Evolutionary conservation across 768 basidiomycete genomes (phyloP), one percentile per base, ranked within the genome.

Genomic region (Auricularia sp.): DNA sequence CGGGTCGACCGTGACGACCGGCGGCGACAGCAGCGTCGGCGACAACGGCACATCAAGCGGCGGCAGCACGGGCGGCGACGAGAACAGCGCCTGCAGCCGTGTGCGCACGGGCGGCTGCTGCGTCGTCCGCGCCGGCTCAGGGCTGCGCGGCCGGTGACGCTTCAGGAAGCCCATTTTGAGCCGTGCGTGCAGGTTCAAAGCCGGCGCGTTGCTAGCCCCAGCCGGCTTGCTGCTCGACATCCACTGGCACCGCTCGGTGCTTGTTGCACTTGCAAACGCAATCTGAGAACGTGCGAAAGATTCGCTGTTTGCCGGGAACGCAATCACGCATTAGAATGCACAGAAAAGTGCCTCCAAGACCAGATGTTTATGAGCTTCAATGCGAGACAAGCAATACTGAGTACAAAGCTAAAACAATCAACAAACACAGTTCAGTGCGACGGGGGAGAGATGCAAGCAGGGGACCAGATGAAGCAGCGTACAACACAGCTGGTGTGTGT

Each of bases 71-170:
- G 68, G 35, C 51, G 73, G 62, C 39, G 66, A 71, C 6, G 83
- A 82, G 66, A 86, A 78, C 36, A 85, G 71, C 11, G 79, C 77
- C 62, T 85, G 84, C 36, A 85, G 68, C 56, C 83, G 80, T 36
- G 83, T 75, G 36, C 84, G 69, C 33, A 84, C 77, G 58, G 59
- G 58, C 59, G 42, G 60, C 60, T 43, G 44, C 16, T n/a, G 35
- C 11, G 43, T 29, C 21, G 7, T n/a, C 35, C 54, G 64, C 59
- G 18, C 29, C 18, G 36, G 33, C 23, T 39, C 23, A 21, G 23
- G 39, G 36, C 61, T 33, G 59, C 36, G 36, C 56, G 23, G 34
- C 14, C 29, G 34, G 59, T 23, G 14, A 14, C 21, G 61, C 29
- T 61, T 29, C 10, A 23, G 43, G 33, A 62, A 43, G 29, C 56